Evolutionary conservation across 805 yeast genomes (phyloP).

Genomic region (Yamadazyma ubonensis): DNA sequence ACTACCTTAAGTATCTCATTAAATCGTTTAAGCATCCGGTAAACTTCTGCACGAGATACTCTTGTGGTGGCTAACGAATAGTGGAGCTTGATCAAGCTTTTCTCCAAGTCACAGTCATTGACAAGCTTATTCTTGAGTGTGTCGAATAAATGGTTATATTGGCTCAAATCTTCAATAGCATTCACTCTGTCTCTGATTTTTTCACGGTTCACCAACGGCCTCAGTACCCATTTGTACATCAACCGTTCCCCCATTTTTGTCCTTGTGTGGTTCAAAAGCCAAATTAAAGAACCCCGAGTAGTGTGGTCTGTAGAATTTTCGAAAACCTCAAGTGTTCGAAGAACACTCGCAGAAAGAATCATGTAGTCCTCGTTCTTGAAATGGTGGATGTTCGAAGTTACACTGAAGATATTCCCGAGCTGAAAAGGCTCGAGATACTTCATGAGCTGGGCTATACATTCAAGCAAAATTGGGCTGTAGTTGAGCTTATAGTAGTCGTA

Average conservation of each 20-base stretch:
- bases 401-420: conserved; percentile 54
- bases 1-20: conserved; percentile 26
- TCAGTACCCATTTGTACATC: conserved; percentile 68
- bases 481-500: conserved; percentile 25
- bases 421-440: conserved; percentile 62
- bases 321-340: conserved; percentile 74
- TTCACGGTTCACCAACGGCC: conserved; percentile 60
- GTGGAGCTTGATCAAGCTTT: conserved; percentile 36
- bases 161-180: conserved; percentile 44
- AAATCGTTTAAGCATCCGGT: conserved; percentile 29
- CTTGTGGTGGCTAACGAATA: conserved; percentile 33
- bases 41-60: conserved; percentile 34
- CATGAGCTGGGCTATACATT: conserved; percentile 47
- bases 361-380: conserved; percentile 54
- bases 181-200: conserved; percentile 60
- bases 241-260: conserved; percentile 74
- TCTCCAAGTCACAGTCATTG: conserved; percentile 33
- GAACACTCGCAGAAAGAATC: conserved; percentile 61
- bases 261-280: conserved; percentile 78
- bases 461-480: conserved; percentile 22
- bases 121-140: conserved; percentile 25
- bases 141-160: conserved; percentile 35
- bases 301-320: conserved; percentile 56
- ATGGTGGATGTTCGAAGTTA: conserved; percentile 48
- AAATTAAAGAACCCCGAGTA: conserved; percentile 67